These are phyloP conservation scores for Brasenia schreberi DNA, from an alignment of 164 flowering plant genomes.

Conservation along the genomic window DNA sequence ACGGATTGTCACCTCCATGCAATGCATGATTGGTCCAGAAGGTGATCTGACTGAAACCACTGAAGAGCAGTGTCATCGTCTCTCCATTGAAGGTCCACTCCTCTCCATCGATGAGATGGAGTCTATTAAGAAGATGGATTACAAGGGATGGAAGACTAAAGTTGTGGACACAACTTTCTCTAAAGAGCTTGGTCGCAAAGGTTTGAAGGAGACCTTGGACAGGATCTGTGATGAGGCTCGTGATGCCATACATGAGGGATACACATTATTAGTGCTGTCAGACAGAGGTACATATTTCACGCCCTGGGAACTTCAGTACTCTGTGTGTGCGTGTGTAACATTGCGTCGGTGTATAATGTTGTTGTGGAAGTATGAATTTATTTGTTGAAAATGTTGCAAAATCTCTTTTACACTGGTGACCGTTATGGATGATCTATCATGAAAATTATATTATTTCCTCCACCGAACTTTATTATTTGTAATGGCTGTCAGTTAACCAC, in stretches of 20 bases:
- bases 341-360: too few species aligned
- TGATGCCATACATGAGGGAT: constrained; percentile 81
- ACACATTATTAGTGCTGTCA: constrained; percentile 75
- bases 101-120: constrained; percentile 77
- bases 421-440: too few species aligned
- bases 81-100: constrained; percentile 87
- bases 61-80: constrained; percentile 89
- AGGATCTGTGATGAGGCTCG: constrained; percentile 84
- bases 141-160: constrained; percentile 90
- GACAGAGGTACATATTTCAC: constrained; percentile 63
- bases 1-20: constrained; percentile 96
- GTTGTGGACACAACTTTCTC: constrained; percentile 88
- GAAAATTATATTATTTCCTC: too few species aligned
- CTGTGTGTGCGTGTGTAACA: too few species aligned
- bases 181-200: constrained; percentile 62
- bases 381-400: too few species aligned
- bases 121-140: constrained; percentile 85
- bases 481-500: too few species aligned
- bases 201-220: constrained; percentile 86
- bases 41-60: constrained; percentile 96
- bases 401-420: too few species aligned
- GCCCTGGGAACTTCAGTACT: not conserved
- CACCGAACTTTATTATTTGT: too few species aligned
- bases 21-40: constrained; percentile 98
- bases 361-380: too few species aligned